Conservation (phyloP, 768 basidiomycete genomes). For the Antrodiella citrinella region DNA sequence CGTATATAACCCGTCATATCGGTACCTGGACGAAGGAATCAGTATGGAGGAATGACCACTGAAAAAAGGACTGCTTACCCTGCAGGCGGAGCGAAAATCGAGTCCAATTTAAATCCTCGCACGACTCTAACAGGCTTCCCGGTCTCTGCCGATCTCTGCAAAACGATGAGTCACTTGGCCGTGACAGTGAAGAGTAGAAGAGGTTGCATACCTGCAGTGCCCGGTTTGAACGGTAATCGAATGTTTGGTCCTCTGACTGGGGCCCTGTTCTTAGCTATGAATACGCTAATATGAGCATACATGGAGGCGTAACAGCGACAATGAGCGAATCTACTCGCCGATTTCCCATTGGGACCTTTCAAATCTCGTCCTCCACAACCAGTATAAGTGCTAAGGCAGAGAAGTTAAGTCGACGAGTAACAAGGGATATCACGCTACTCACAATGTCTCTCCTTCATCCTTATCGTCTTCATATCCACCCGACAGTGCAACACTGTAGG, state of each 20-base stretch:
- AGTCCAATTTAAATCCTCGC: constrained; percentile 70
- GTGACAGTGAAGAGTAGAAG: too few species aligned
- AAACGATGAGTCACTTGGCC: too few species aligned
- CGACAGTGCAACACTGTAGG: constrained; percentile 14
- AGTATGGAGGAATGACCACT: too few species aligned
- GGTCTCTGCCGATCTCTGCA: too few species aligned
- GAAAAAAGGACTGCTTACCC: constrained; percentile 26
- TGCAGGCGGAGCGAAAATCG: constrained; percentile 69
- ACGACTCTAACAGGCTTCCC: constrained; percentile 81
- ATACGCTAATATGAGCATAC: too few species aligned
- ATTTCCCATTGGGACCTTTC: not conserved
- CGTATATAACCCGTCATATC: not conserved
- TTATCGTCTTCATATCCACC: constrained; percentile 17
- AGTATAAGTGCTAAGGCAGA: not conserved
- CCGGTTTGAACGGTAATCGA: constrained; percentile 65
- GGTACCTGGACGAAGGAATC: not conserved
- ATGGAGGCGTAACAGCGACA: too few species aligned
- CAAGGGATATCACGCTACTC: not conserved
- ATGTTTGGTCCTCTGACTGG: constrained; percentile 78
- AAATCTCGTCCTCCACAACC: not conserved
- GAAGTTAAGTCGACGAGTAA: not conserved
- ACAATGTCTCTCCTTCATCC: constrained; percentile 16
- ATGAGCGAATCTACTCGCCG: too few species aligned
- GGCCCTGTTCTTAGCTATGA: constrained; percentile 86
- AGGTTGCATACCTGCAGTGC: constrained; percentile 44